phyloP scores from a whole-genome alignment of 768 basidiomycete genomes.

The Cystofilobasidium capitatum region DNA sequence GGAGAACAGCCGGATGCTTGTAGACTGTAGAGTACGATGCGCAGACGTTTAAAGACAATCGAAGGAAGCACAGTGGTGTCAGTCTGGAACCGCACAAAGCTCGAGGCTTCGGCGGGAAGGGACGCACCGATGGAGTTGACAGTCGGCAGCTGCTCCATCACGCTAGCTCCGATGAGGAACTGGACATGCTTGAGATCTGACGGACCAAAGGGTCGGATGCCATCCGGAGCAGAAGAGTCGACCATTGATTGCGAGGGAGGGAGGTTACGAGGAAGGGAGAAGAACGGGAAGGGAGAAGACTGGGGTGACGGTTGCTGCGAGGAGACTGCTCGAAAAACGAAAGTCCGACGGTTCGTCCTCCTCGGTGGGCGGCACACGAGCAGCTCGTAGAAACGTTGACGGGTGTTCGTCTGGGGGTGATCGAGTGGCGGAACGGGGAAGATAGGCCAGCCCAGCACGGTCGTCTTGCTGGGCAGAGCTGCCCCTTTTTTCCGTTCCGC shows the following conservation, averaged over 20 bases:
- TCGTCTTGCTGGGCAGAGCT: too few relatives aligned
- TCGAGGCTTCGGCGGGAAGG: too few relatives aligned
- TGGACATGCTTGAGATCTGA: constrained; percentile 13
- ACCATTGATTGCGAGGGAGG: not conserved
- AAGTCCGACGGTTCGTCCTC: too few relatives aligned
- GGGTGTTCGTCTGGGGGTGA: not conserved
- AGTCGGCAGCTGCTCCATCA: constrained; percentile 21
- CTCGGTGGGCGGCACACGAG: too few relatives aligned
- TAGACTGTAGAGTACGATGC: not conserved
- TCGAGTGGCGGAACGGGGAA: too few relatives aligned
- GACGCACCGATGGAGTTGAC: constrained; percentile 17
- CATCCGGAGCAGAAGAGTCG: not conserved
- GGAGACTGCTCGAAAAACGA: too few relatives aligned
- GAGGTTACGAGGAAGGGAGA: not conserved
- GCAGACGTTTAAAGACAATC: not conserved
- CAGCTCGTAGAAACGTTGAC: not conserved
- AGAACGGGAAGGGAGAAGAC: not conserved
- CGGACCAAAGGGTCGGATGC: constrained; percentile 13
- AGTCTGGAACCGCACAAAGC: too few relatives aligned
- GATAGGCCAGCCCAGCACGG: too few relatives aligned
- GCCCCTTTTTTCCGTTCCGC: too few relatives aligned
- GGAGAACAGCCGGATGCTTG: not conserved
- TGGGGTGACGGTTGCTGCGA: not conserved
- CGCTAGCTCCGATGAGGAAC: constrained; percentile 11
- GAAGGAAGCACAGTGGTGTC: not conserved